Conservation (phyloP, 106 monocot species). For the Phalaenopsis aphrodite region DNA sequence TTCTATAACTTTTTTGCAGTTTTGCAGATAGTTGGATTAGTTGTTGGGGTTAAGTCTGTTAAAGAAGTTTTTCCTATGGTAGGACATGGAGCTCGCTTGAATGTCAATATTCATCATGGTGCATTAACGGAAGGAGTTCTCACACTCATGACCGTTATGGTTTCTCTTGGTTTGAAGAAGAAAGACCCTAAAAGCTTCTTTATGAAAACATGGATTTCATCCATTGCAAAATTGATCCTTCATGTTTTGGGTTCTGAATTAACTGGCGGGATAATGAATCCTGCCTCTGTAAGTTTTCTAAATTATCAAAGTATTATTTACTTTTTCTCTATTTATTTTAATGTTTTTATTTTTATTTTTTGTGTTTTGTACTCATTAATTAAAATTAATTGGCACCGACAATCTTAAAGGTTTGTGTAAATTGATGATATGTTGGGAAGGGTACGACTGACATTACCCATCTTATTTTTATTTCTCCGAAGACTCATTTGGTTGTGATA, state of each 20-base stretch:
- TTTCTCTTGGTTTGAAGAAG: constrained; percentile 58
- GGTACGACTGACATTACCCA: too few relatives aligned
- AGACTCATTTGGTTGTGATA: too few relatives aligned
- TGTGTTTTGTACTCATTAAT: not conserved
- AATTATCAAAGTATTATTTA: not conserved
- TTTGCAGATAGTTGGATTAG: constrained; percentile 52
- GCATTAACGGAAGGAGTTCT: constrained; percentile 83
- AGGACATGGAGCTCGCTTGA: constrained; percentile 72
- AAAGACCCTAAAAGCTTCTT: constrained; percentile 71
- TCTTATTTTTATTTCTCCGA: too few relatives aligned
- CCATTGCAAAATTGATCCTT: constrained; percentile 63
- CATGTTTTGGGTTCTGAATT: constrained; percentile 84
- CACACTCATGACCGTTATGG: constrained; percentile 61
- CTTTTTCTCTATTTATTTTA: constrained; percentile 2
- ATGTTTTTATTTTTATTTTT: not conserved
- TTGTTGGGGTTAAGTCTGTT: constrained; percentile 54
- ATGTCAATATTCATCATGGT: constrained; percentile 69
- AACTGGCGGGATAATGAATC: constrained; percentile 98
- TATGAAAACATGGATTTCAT: constrained; percentile 93
- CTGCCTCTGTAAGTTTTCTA: constrained; percentile 72
- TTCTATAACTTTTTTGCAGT: not conserved
- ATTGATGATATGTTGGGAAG: too few relatives aligned
- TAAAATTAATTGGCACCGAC: not conserved
- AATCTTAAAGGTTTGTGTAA: not conserved
- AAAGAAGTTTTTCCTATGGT: constrained; percentile 46